Conservation (phyloP, 2,329 filamentous ascomycete genomes). For the Ophiosphaerella herpotricha region DNA sequence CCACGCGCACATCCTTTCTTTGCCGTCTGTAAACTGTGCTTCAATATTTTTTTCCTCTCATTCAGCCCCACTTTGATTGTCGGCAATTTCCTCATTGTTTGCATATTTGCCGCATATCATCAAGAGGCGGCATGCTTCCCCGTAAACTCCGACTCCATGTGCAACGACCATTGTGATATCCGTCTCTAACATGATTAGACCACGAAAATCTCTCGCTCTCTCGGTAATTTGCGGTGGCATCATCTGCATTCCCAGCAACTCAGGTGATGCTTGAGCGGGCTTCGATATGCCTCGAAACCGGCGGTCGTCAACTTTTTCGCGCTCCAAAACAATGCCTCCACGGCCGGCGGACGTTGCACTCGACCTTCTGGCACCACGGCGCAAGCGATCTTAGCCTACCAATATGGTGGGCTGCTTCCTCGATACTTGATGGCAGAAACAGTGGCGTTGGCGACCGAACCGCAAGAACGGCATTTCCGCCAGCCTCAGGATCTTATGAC, state of each 20-base stretch:
- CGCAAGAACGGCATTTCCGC: slow-evolving; percentile 5
- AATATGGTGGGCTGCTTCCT: slow-evolving; percentile 32
- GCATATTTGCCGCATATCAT: slow-evolving; percentile 6
- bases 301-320: slow-evolving; percentile 58
- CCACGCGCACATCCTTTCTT: slow-evolving; percentile 12
- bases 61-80: not conserved
- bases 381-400: slow-evolving; percentile 53
- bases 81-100: not conserved
- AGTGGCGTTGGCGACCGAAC: slow-evolving; percentile 15
- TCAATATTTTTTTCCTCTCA: slow-evolving; percentile 5
- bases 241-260: slow-evolving; percentile 23
- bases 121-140: slow-evolving; percentile 18
- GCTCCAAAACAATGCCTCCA: slow-evolving; percentile 44
- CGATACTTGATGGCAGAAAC: slow-evolving; percentile 7
- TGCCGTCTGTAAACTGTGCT: slow-evolving; percentile 7
- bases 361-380: slow-evolving; percentile 61
- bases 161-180: not conserved
- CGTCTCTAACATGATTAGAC: slow-evolving; percentile 9
- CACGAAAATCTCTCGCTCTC: slow-evolving; percentile 2
- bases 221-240: slow-evolving; percentile 29
- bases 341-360: slow-evolving; percentile 58
- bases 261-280: slow-evolving; percentile 63
- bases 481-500: slow-evolving; percentile 8
- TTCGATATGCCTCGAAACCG: slow-evolving; percentile 62
- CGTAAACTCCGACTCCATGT: slow-evolving; percentile 17